Evolutionary conservation across 1,284 basidiomycete species (phyloP).

Genomic region (Microbotryum saponariae): DNA sequence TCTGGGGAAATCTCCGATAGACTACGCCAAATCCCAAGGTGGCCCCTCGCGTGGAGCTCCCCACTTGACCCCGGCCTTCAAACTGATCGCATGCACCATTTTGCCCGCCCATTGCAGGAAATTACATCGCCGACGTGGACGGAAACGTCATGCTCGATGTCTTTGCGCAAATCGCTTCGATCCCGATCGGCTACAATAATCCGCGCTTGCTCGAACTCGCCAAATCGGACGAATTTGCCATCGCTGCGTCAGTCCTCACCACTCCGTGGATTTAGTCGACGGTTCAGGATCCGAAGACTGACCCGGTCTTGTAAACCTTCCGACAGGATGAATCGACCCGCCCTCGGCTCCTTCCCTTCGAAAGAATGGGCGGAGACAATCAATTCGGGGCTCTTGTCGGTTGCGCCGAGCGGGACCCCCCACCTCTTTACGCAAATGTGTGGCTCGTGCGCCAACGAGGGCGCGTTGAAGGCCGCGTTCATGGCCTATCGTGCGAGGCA

Average conservation of each 20-base stretch:
- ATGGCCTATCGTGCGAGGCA: slow-evolving; percentile 45
- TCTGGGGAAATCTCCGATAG: slow-evolving; percentile 9
- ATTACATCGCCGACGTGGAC: slow-evolving; percentile 51
- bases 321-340: slow-evolving; percentile 46
- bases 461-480: slow-evolving; percentile 52
- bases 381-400: slow-evolving; percentile 46
- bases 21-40: slow-evolving; percentile 40
- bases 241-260: slow-evolving; percentile 35
- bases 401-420: slow-evolving; percentile 47
- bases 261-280: no score
- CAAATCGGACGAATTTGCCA: slow-evolving; percentile 42
- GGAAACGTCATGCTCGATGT: slow-evolving; percentile 50
- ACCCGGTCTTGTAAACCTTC: background rate
- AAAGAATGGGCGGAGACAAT: slow-evolving; percentile 46
- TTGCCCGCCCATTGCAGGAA: slow-evolving; percentile 34
- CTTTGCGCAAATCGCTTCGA: slow-evolving; percentile 49
- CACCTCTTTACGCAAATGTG: slow-evolving; percentile 40
- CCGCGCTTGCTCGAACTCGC: slow-evolving; percentile 45
- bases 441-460: slow-evolving; percentile 42
- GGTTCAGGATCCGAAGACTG: background rate
- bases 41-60: background rate
- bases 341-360: slow-evolving; percentile 50
- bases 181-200: slow-evolving; percentile 48
- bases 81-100: background rate
- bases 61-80: background rate